Base-by-base conservation (phyloP, 2,329 filamentous ascomycete species). In the Botrytis tulipae region DNA sequence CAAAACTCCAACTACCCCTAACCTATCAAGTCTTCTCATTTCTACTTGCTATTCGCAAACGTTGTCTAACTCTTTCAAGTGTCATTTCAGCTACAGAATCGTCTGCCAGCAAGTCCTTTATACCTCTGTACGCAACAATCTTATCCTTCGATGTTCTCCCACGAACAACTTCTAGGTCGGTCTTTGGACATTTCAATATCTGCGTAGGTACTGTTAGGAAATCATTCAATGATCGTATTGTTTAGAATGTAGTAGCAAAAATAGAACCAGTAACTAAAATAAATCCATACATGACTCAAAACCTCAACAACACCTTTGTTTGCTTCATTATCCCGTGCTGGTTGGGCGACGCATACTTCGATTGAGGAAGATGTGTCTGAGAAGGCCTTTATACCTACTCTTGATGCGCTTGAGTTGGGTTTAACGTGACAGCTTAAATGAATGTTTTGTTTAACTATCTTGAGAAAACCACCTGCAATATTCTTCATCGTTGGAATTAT, bases 361-460 rank as follows among this genome's bases (percentile, higher is more conserved):
- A 93, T 85, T 3, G 83, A 83, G 10, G 88, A 85, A 37, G 89
- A 85, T 0, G 86, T 86, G 6, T 93, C 81, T 0, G 84, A 84
- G 4, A 83, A 79, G 18, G 48, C 8, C 14, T 69, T 69, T 62
- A 93, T 84, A 22, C 91, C 91, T 77, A 92, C 87, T 48, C 90
- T 87, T 37, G 84, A 84, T 42, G 87, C 88, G 79, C 85, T 89
- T 20, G 88, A 87, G 5, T 90, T 89, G 0, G 92, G 89, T 75
- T 91, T 92, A 73, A 93, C 87, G 76, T 87, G 89, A 80, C 92
- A 92, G 40, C 87, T 85, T 46, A 93, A 82, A 71, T 90, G 87
- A 29, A 93, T 80, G 2, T 29, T 67, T 42, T 66, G 37, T 51
- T 67, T 48, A 3, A 51, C 40, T 42, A 65, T 51, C 37, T 37